Percentiles rank a stretch among this genome's conserved stretches.
Conservation (phyloP, 2,329 filamentous ascomycete genomes). For the Fusarium secorum region DNA sequence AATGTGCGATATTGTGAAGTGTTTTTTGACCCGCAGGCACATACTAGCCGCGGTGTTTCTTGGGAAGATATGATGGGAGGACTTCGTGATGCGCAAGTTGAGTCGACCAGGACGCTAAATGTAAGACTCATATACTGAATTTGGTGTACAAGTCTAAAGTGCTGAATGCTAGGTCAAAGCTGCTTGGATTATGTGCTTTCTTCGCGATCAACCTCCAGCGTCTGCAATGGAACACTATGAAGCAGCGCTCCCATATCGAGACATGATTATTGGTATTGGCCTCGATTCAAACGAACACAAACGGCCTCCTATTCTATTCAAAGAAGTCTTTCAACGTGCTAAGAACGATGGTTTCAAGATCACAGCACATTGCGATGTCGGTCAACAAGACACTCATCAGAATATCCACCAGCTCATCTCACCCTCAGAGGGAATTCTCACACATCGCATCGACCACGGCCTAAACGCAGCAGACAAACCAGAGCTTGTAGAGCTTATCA, state of each 20-base stretch:
- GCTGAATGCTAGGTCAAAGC: neutral
- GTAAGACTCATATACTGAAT: neutral
- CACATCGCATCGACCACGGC: neutral
- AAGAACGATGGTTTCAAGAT: neutral
- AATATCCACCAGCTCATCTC: neutral
- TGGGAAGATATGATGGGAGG: neutral
- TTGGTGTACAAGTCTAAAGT: neutral
- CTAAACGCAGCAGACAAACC: neutral
- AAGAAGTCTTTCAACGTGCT: neutral
- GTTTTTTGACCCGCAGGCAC: neutral
- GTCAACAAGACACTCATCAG: neutral
- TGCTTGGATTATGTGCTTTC: neutral
- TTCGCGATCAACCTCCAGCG: neutral
- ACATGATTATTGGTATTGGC: neutral
- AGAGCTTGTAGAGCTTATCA: neutral
- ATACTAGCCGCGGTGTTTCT: neutral
- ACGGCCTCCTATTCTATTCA: neutral
- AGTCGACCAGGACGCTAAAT: neutral
- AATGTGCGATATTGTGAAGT: neutral
- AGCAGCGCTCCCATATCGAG: neutral
- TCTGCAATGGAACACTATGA: neutral
- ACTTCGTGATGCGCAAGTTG: neutral
- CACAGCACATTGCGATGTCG: neutral
- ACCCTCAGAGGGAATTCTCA: neutral
- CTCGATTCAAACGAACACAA: neutral